Evolutionary conservation across 352 stramenopile species (phyloP).

Genomic region (Globisporangium spiculum): DNA sequence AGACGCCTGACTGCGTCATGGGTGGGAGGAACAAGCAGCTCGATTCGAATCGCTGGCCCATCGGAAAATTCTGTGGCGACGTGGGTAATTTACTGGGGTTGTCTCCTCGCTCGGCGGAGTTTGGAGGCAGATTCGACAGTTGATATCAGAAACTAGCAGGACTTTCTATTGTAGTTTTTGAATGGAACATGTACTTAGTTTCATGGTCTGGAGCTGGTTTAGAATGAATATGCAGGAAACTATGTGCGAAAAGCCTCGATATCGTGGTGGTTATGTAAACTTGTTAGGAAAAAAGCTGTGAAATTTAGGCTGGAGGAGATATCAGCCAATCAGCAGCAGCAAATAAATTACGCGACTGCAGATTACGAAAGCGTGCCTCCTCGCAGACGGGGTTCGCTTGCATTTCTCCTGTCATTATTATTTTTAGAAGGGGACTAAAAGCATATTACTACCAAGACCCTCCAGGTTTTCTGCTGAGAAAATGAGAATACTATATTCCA

Average conservation of each 20-base stretch:
- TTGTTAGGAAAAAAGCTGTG: neutral
- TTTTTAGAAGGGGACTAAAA: neutral
- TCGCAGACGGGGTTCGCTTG: neutral
- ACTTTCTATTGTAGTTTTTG: neutral
- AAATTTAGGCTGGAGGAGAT: neutral
- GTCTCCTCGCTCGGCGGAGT: neutral
- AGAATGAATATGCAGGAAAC: too few relatives aligned
- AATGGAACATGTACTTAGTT: neutral
- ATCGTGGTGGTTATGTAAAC: neutral
- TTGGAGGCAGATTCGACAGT: neutral
- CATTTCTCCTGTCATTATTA: neutral
- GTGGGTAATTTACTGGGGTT: neutral
- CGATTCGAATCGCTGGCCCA: neutral
- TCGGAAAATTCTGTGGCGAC: neutral
- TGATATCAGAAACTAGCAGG: neutral
- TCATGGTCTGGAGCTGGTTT: neutral
- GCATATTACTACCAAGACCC: neutral
- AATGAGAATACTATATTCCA: neutral
- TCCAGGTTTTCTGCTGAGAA: neutral
- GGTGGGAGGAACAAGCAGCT: neutral
- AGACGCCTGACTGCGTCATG: slow-evolving; percentile 3
- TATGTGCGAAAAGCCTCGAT: neutral
- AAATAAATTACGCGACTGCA: neutral
- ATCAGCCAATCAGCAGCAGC: neutral
- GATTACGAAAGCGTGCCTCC: neutral